Percentiles rank a stretch among this genome's conserved stretches.
phyloP scores from a whole-genome alignment of 169 alveolate species.

The Cryptosporidium viatorum region DNA sequence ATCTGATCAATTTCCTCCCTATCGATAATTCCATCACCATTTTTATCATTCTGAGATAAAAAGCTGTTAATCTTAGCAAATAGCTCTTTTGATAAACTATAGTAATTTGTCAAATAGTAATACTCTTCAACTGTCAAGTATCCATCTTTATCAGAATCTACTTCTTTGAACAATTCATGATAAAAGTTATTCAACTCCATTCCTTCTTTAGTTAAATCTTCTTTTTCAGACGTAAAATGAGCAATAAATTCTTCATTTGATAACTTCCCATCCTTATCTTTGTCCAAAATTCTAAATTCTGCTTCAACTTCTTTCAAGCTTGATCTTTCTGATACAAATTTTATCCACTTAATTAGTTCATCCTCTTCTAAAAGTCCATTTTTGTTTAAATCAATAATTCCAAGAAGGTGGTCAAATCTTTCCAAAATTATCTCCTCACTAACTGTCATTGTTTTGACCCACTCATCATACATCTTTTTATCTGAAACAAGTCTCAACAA shows the following conservation, averaged over 20 bases:
- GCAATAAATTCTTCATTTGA: constrained; percentile 34
- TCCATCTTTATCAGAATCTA: constrained; percentile 46
- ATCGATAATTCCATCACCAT: constrained; percentile 57
- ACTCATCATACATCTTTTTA: constrained; percentile 47
- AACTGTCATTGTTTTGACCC: constrained; percentile 50
- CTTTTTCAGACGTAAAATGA: neutral
- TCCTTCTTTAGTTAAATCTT: neutral
- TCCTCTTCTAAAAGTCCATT: constrained; percentile 15
- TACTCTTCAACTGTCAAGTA: constrained; percentile 12
- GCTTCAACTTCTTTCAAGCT: constrained; percentile 30
- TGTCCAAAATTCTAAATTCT: constrained; percentile 50
- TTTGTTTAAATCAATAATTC: constrained; percentile 28
- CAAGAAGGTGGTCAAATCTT: constrained; percentile 4
- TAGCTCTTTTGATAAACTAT: constrained; percentile 41
- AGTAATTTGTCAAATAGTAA: constrained; percentile 26
- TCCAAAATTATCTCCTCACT: constrained; percentile 25
- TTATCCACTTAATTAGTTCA: constrained; percentile 38
- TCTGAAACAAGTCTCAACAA: constrained; percentile 25
- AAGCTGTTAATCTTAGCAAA: constrained; percentile 32
- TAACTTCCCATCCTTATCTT: constrained; percentile 18
- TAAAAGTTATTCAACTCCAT: constrained; percentile 27
- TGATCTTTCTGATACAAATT: constrained; percentile 43
- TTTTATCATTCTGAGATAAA: constrained; percentile 32
- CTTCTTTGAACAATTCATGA: constrained; percentile 8
- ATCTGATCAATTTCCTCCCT: constrained; percentile 27